These are phyloP conservation scores for Haplosporangium sp. DNA, from an alignment of 371 early-diverging fungal genomes.

Conservation along the genomic window DNA sequence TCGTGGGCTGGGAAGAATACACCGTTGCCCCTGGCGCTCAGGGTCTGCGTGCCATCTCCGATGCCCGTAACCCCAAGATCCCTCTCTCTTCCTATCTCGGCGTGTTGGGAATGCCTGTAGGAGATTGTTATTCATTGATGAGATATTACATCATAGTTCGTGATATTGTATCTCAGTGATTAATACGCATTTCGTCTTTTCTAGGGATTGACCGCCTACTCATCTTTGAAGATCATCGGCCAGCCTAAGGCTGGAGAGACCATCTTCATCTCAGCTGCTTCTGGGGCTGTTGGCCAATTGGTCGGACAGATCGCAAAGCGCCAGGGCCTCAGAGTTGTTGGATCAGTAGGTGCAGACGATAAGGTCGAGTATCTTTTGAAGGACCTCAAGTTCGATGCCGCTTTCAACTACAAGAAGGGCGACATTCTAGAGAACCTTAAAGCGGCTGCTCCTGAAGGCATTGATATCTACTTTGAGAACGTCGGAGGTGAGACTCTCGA, in stretches of 20 bases:
- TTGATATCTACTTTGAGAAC: slow-evolving; percentile 79
- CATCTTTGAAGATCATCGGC: slow-evolving; percentile 57
- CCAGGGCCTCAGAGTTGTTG: slow-evolving; percentile 70
- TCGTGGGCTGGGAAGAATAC: slow-evolving; percentile 68
- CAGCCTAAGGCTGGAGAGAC: slow-evolving; percentile 78
- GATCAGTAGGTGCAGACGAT: slow-evolving; percentile 74
- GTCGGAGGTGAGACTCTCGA: slow-evolving; percentile 81
- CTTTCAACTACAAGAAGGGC: slow-evolving; percentile 81
- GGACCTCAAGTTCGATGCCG: slow-evolving; percentile 70
- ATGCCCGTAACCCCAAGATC: slow-evolving; percentile 58
- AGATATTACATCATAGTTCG: not conserved
- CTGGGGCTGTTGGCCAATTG: slow-evolving; percentile 73
- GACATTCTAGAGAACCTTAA: slow-evolving; percentile 56
- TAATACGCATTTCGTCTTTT: not conserved
- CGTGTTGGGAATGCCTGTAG: slow-evolving; percentile 67
- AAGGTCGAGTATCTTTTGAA: slow-evolving; percentile 70
- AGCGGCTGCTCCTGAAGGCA: slow-evolving; percentile 67
- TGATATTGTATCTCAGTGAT: not conserved
- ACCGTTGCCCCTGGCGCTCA: slow-evolving; percentile 46
- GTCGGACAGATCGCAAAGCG: slow-evolving; percentile 76
- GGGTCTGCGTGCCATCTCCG: slow-evolving; percentile 41
- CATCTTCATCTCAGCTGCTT: slow-evolving; percentile 59
- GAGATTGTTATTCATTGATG: slow-evolving; percentile 1
- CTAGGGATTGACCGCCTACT: slow-evolving; percentile 56
- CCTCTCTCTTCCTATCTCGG: slow-evolving; percentile 65